Evolutionary conservation across 2,329 filamentous ascomycete genomes (phyloP).

Genomic region (Colletotrichum trifolii): DNA sequence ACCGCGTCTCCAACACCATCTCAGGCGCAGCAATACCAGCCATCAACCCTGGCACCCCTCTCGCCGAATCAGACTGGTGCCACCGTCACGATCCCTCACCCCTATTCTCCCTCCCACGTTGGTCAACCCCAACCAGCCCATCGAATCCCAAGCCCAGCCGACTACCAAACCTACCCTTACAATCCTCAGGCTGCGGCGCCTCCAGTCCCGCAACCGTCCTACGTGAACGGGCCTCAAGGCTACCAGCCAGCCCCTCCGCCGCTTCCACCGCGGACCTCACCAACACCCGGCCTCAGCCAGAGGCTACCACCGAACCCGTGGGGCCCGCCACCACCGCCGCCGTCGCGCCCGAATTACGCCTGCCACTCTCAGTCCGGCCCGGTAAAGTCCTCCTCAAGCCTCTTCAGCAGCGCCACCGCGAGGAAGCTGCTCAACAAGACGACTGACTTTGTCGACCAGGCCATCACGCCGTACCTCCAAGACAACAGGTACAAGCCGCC

Average conservation of each 20-base stretch:
- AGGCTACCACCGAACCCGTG: not conserved
- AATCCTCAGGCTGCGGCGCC: slow-evolving; percentile 1
- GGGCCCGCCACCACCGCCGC: slow-evolving; percentile 23
- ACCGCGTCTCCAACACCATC: slow-evolving; percentile 10
- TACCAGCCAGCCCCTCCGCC: slow-evolving; percentile 11
- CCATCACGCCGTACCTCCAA: slow-evolving; percentile 38
- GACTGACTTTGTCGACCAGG: slow-evolving; percentile 48
- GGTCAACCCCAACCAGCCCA: not conserved
- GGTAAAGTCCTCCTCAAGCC: slow-evolving; percentile 33
- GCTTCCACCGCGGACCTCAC: slow-evolving; percentile 16
- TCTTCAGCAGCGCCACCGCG: slow-evolving; percentile 48
- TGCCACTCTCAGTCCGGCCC: not conserved
- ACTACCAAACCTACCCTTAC: slow-evolving; percentile 2
- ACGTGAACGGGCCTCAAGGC: slow-evolving; percentile 17
- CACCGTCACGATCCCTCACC: slow-evolving; percentile 4
- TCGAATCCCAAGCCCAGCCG: not conserved
- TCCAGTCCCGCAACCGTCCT: slow-evolving; percentile 18
- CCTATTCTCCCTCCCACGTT: slow-evolving; percentile 19
- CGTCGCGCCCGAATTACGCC: slow-evolving; percentile 15
- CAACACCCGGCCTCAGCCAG: not conserved
- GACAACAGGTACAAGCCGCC: slow-evolving; percentile 33
- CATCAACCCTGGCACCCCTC: slow-evolving; percentile 9
- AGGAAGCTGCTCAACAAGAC: slow-evolving; percentile 51
- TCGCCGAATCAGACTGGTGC: slow-evolving; percentile 14
- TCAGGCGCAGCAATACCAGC: slow-evolving; percentile 5